Evolutionary conservation across 192 early-diverging fungal species (phyloP).

Genomic region (Podila verticillata): DNA sequence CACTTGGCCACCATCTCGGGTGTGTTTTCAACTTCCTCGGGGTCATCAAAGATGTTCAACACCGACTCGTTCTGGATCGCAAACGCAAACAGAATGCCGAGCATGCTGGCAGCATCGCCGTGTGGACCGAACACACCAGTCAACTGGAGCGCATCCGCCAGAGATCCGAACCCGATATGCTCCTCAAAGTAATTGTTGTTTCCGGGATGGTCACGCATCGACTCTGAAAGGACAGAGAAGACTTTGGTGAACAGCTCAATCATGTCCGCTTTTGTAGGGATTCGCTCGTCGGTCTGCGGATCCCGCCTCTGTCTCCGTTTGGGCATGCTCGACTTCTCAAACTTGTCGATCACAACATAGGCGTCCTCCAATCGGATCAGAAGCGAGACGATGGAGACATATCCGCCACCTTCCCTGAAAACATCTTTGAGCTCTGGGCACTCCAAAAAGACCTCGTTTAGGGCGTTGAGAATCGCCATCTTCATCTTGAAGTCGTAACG

Average conservation of each 20-base stretch:
- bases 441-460: slow-evolving; percentile 58
- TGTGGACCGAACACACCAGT: slow-evolving; percentile 59
- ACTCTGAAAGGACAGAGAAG: slow-evolving; percentile 61
- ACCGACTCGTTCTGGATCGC: slow-evolving; percentile 60
- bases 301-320: slow-evolving; percentile 24
- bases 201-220: slow-evolving; percentile 58
- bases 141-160: slow-evolving; percentile 67
- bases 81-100: slow-evolving; percentile 69
- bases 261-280: slow-evolving; percentile 46
- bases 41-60: slow-evolving; percentile 51
- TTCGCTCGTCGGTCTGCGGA: slow-evolving; percentile 36
- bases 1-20: slow-evolving; percentile 42
- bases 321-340: slow-evolving; percentile 20
- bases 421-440: slow-evolving; percentile 62
- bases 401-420: slow-evolving; percentile 68
- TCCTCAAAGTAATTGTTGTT: slow-evolving; percentile 61
- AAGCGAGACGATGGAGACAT: slow-evolving; percentile 66
- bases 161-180: slow-evolving; percentile 61
- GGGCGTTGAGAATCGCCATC: slow-evolving; percentile 61
- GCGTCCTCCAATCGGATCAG: slow-evolving; percentile 63
- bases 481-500: slow-evolving; percentile 66
- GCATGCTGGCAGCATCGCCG: slow-evolving; percentile 50
- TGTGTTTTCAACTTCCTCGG: slow-evolving; percentile 24
- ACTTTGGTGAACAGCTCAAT: slow-evolving; percentile 55
- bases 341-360: slow-evolving; percentile 39